Base-by-base conservation (phyloP, 208 protist species). In the Trypanosoma conorhini region DNA sequence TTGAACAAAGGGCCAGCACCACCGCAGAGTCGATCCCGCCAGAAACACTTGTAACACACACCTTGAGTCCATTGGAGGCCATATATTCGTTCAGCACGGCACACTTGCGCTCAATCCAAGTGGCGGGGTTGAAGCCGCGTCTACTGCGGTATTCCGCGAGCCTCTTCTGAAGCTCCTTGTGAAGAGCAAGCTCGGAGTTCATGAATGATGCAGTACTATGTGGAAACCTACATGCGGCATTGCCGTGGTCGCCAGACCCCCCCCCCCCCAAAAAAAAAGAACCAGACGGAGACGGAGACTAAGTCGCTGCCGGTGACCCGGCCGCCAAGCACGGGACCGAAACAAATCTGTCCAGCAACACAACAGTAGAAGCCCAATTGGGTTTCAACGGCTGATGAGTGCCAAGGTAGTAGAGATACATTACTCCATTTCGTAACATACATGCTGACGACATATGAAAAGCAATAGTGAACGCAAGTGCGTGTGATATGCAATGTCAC, bases 1-100 rank as follows among this genome's bases (percentile, higher is more conserved):
- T 76, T 9, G 88, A 83, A 52, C 89, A 97, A 26, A 98, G 70
- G 0, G 93, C 96, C 22, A 97, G 48, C 33, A 96, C 96, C 0
- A 98, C 96, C 1, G 97, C 92, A 31, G 92, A 97, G 79, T 99
- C 97, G 38, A 99, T 87, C 28, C 97, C 97, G 31, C 97, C 97
- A 31, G 92, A 98, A 40, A 98, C 77, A 71, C 74, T 94, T 5
- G 95, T 95, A 19, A 97, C 88, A 61, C 86, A 97, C 58, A 78
- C 93, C 74, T 94, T 96, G 19, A 98, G 81, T 10, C 92, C 88
- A 72, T 77, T 86, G 21, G 78, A 68, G 1, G 31, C 57, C 88
- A 98, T 97, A 77, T 98, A 99, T n/a, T 91, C 85, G 71, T 98
- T 98, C 7, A 98, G 80, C 48, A 87, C 94, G 9, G 59, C 68